Percentiles rank a stretch among this genome's conserved stretches.
These are phyloP conservation scores for Pittosporum tobira DNA, from an alignment of 129 eudicot species.

Conservation along the genomic window DNA sequence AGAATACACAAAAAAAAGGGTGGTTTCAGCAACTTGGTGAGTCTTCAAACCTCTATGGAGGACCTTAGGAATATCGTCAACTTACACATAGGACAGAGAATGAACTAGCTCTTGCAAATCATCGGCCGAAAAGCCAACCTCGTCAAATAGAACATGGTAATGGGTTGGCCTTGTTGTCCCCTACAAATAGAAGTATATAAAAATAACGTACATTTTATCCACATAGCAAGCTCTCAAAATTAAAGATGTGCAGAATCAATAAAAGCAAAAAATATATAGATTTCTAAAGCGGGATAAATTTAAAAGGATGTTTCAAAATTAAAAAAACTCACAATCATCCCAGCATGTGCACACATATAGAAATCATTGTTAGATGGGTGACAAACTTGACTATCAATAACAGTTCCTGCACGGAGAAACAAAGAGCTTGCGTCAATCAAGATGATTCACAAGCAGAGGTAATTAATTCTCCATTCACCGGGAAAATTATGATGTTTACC, in stretches of 20 bases:
- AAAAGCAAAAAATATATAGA: neutral
- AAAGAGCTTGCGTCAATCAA: neutral
- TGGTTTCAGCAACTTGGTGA: neutral
- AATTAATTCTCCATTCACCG: neutral
- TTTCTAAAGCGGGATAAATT: neutral
- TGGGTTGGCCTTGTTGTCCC: conserved; percentile 84
- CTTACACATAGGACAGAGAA: conserved; percentile 73
- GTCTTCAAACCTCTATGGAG: neutral
- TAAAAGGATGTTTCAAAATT: neutral
- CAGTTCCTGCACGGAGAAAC: conserved; percentile 44
- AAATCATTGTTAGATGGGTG: conserved; percentile 66
- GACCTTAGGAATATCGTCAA: neutral
- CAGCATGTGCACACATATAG: conserved; percentile 78
- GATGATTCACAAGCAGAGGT: neutral
- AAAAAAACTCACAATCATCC: conserved; percentile 58
- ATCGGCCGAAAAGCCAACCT: conserved; percentile 63
- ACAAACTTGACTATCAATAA: conserved; percentile 64
- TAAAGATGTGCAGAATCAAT: no score
- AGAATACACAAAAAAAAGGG: neutral
- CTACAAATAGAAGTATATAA: conserved; percentile 15
- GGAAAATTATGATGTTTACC: conserved; percentile 25
- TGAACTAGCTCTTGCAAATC: conserved; percentile 77
- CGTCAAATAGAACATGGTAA: conserved; percentile 67
- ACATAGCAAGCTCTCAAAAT: neutral
- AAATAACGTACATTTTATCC: neutral